Evolutionary conservation across 2,329 filamentous ascomycete genomes (phyloP).

Genomic region (Dryadomyces sulphureus): DNA sequence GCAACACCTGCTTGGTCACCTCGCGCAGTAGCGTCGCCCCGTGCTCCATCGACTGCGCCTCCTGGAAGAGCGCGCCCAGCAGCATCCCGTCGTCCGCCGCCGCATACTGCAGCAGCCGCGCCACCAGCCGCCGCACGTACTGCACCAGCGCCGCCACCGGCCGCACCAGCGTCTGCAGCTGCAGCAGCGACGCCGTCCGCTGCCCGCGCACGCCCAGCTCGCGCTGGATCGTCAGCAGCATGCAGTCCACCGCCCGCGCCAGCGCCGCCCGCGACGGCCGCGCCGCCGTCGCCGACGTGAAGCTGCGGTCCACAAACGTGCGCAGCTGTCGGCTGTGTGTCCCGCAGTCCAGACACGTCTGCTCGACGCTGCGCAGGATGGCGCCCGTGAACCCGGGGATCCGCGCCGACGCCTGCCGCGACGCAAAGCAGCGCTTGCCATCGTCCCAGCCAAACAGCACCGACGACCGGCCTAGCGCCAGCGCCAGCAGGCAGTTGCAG

Average conservation of each 20-base stretch:
- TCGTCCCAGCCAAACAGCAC: constrained; percentile 52
- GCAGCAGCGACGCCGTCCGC: constrained; percentile 31
- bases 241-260: constrained; percentile 30
- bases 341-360: constrained; percentile 31
- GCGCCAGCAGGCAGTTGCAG: constrained; percentile 42
- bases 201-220: constrained; percentile 29
- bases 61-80: constrained; percentile 45
- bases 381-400: constrained; percentile 42
- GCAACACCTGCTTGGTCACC: constrained; percentile 52
- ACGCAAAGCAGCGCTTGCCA: constrained; percentile 16
- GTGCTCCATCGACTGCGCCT: constrained; percentile 49
- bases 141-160: constrained; percentile 32
- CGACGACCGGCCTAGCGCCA: constrained; percentile 58
- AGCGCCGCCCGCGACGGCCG: constrained; percentile 36
- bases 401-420: constrained; percentile 23
- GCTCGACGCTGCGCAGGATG: constrained; percentile 30
- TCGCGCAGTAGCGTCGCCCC: constrained; percentile 44
- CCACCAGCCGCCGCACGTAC: constrained; percentile 36
- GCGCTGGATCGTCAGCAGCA: constrained; percentile 33
- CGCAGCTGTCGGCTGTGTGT: constrained; percentile 24
- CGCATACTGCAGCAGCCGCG: constrained; percentile 24
- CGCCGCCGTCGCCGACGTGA: background rate
- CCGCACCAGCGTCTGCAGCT: constrained; percentile 34
- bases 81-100: constrained; percentile 42
- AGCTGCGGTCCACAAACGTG: constrained; percentile 9